Evolutionary conservation across 495 filamentous ascomycete genomes (phyloP), one percentile per base, ranked within the genome.

Genomic region (Extremus antarcticus): DNA sequence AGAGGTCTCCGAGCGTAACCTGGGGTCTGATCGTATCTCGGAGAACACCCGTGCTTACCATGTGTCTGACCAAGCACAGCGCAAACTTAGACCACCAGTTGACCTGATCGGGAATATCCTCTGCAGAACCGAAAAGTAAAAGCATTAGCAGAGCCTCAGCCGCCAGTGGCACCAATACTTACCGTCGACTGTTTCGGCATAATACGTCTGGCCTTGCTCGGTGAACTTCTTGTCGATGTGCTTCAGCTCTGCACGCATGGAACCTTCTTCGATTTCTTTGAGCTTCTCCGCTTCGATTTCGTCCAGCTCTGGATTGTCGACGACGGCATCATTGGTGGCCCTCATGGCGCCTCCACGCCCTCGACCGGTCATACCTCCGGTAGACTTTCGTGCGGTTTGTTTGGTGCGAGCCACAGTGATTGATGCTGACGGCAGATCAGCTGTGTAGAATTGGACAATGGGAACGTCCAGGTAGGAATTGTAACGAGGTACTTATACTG

Each of bases 191-290:
- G 49, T 53, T 17, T 58, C 55, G 8, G 40, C 53, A 47, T 55
- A 52, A 41, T 51, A 60, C 13, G 41, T 20, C 40, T 51, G 32
- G 47, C 57, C 57, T 21, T 60, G 35, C 9, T 55, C 48, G 20
- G 57, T 51, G 24, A 32, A 41, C 21, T 52, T 51, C 39, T 48
- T 51, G 49, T 60, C 52, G 46, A 56, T 41, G 43, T 43, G 24
- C 57, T 60, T 60, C 19, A 60, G 25, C 41, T 60, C 57, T 13
- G 53, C 57, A 9, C 52, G 52, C 57, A 60, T 60, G 38, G 38
- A 50, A 16, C 57, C 57, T 39, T 60, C 53, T 43, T 49, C 25
- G 32, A 58, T 58, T n/a, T 16, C 56, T 24, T 58, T 58, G 50
- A 46, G 43, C 41, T 35, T 39, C 11, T 24, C 45, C 7, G 22